Evolutionary conservation across 306 rosid species (phyloP).

Genomic region (Purshia tridentata): DNA sequence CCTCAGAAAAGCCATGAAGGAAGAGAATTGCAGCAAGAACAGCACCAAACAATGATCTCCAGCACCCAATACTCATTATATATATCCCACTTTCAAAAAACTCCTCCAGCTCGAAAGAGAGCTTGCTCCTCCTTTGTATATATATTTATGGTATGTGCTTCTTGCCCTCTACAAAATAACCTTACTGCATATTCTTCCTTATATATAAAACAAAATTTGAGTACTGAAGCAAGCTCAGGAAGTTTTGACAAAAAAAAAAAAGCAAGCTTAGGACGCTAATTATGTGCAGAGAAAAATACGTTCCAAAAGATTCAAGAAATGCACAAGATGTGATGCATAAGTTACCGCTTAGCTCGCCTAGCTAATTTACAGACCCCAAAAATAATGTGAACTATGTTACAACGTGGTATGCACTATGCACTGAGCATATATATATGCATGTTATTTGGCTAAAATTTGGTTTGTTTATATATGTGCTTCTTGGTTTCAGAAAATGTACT

Average conservation of each 20-base stretch:
- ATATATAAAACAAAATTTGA: not conserved
- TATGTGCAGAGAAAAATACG: not conserved
- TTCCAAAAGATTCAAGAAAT: conserved; percentile 18
- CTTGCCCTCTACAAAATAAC: no score
- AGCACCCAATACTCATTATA: conserved; percentile 38
- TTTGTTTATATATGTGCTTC: no score
- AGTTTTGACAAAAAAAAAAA: no score
- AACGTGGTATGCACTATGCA: no score
- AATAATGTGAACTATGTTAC: not conserved
- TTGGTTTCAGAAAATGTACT: no score
- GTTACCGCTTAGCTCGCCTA: not conserved
- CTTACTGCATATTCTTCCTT: no score
- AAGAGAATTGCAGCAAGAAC: conserved; percentile 37
- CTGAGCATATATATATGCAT: no score
- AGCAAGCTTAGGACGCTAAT: not conserved
- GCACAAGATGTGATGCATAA: conserved; percentile 7
- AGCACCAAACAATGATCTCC: conserved; percentile 35
- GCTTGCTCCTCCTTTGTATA: no score
- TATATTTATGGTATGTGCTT: no score
- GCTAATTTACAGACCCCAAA: not conserved
- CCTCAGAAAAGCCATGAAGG: conserved; percentile 32
- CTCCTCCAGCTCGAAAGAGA: not conserved
- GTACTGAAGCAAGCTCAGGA: not conserved
- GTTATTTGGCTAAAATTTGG: not conserved
- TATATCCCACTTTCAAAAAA: not conserved